phyloP scores from a whole-genome alignment of 2,329 filamentous ascomycete species.

The Aspergillus clavatus region DNA sequence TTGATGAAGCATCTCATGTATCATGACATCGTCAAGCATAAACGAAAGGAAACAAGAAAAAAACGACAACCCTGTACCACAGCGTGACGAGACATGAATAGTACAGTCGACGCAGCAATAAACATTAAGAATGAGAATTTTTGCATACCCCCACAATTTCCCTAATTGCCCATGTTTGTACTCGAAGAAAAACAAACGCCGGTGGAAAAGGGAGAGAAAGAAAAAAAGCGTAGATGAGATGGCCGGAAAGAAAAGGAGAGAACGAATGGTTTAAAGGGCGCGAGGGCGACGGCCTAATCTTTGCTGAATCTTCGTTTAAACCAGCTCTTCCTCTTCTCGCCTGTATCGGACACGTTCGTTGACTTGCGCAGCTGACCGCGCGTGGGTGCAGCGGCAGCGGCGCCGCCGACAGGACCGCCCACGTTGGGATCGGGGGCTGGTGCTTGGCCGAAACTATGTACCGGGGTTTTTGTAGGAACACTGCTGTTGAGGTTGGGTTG shows the following conservation, averaged over 20 bases:
- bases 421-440: slow-evolving; percentile 20
- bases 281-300: slow-evolving; percentile 17
- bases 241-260: slow-evolving; percentile 14
- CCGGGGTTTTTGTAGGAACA: slow-evolving; percentile 1
- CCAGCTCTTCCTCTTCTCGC: slow-evolving; percentile 85
- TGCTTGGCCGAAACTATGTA: slow-evolving; percentile 4
- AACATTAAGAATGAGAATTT: slow-evolving; percentile 2
- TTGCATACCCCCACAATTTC: slow-evolving; percentile 1
- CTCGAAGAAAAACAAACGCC: slow-evolving; percentile 4
- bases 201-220: too few relatives aligned
- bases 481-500: slow-evolving; percentile 36
- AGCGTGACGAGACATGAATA: slow-evolving; percentile 4
- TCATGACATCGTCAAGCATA: slow-evolving; percentile 23
- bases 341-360: slow-evolving; percentile 15
- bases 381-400: slow-evolving; percentile 14
- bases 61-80: slow-evolving; percentile 7
- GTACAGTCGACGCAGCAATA: too few relatives aligned
- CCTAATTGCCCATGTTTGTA: slow-evolving; percentile 3
- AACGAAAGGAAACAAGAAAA: too few relatives aligned
- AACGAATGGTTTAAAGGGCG: too few relatives aligned
- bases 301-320: slow-evolving; percentile 75
- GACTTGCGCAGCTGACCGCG: slow-evolving; percentile 21
- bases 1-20: slow-evolving; percentile 15
- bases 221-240: too few relatives aligned
- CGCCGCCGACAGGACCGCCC: slow-evolving; percentile 25